These are phyloP conservation scores for Ampelocalamus luodianensis DNA, from an alignment of 176 grass and related monocot species.

Conservation along the genomic window DNA sequence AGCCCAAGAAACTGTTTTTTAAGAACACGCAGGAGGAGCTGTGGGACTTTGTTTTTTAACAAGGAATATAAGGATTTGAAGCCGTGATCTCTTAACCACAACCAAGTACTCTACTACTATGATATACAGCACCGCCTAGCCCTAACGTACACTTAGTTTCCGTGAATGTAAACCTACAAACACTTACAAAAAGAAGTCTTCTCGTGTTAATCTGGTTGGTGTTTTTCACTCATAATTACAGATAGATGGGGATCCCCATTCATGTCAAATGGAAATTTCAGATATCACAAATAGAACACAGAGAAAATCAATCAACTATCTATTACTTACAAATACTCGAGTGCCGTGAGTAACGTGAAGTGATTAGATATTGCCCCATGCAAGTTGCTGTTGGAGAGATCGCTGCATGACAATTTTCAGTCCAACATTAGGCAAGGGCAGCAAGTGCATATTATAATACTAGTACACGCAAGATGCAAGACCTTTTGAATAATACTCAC, in stretches of 20 bases:
- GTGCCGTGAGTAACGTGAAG: slow-evolving; percentile 38
- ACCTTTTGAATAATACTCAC: slow-evolving; percentile 29
- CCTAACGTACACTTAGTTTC: no score
- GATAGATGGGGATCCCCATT: not conserved
- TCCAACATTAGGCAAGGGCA: not conserved
- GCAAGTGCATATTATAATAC: no score
- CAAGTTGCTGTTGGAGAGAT: slow-evolving; percentile 52
- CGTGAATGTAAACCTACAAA: no score
- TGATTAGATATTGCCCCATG: slow-evolving; percentile 38
- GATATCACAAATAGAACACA: not conserved
- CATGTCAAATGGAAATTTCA: not conserved
- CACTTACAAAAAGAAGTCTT: not conserved
- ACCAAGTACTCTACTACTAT: no score
- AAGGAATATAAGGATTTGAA: no score
- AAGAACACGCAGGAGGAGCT: no score
- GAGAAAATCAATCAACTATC: not conserved
- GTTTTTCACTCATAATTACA: not conserved
- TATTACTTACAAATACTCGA: slow-evolving; percentile 56
- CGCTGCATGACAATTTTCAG: slow-evolving; percentile 30
- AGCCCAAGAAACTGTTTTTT: no score
- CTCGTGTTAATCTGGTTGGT: not conserved
- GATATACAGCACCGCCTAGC: no score
- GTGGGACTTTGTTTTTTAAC: no score
- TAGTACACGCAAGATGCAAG: not conserved
- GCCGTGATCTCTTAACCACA: no score